Base-by-base conservation (phyloP, 257 asterid genomes). In the Penstemon barbatus region DNA sequence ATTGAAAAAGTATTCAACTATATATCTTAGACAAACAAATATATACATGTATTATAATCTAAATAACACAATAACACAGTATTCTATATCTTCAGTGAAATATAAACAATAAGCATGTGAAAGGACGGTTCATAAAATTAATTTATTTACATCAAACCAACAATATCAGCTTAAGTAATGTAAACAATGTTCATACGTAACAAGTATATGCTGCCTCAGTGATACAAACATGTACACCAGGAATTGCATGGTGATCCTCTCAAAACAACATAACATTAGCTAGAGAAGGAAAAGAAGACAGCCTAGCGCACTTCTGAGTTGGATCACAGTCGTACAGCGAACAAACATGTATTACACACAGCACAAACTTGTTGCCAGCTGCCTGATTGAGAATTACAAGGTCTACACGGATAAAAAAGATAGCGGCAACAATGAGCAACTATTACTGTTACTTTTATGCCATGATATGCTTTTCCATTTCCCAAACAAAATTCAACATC, bases 111-210 rank as follows among this genome's bases (percentile, higher is more conserved):
- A 42, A 45, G 59, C 25, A 61, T n/a, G 43, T 5, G 46, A 72
- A 52, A 39, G 11, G 39, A 54, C 45, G 42, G 80, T 65, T 54
- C 57, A 48, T 50, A 19, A 19, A 57, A 38, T 58, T 25, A 58
- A 59, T 5, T 5, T 51, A 12, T 12, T 49, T 13, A 25, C 40
- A 69, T 39, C 45, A 62, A 7, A 5, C 0, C 54, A 52, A 9
- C 1, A 7, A 38, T 33, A 62, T 51, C 11, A 11, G 53, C 51
- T 37, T 11, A 43, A 58, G 53, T 40, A 10, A 48, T 12, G 18
- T 56, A 33, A n/a, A 11, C 11, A 25, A 25, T 25, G 33, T 25
- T 25, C 51, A 71, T 19, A n/a, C n/a, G 7, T 1, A 61, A 50
- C 13, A 54, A 1, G 38, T 37, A 61, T 15, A 48, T 42, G 56